Conservation (phyloP, 2,329 filamentous ascomycete species). For the Aspergillus cejpii region DNA sequence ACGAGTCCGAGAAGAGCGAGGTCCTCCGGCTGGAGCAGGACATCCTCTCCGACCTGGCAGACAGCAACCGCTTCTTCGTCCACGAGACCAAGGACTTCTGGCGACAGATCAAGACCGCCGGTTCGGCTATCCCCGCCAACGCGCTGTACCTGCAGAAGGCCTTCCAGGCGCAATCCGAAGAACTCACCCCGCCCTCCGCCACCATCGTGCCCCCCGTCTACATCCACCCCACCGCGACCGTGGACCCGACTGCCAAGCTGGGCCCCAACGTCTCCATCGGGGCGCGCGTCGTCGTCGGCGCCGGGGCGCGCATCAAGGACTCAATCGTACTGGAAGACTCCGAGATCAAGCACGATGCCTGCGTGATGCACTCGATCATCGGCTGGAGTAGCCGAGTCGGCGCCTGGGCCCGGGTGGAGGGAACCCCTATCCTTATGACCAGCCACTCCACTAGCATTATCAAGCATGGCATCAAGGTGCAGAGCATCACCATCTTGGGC, state of each 20-base stretch:
- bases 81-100: slow-evolving; percentile 99
- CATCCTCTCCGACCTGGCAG: slow-evolving; percentile 88
- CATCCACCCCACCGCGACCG: slow-evolving; percentile 83
- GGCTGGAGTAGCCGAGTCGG: slow-evolving; percentile 95
- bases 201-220: slow-evolving; percentile 89
- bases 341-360: slow-evolving; percentile 95
- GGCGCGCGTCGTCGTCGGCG: slow-evolving; percentile 74
- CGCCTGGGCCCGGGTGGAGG: slow-evolving; percentile 97
- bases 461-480: slow-evolving; percentile 97
- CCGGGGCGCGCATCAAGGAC: slow-evolving; percentile 89
- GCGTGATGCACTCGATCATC: slow-evolving; percentile 90
- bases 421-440: slow-evolving; percentile 76
- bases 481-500: slow-evolving; percentile 94
- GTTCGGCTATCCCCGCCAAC: slow-evolving; percentile 92
- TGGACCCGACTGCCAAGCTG: slow-evolving; percentile 92
- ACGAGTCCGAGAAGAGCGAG: slow-evolving; percentile 70
- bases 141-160: slow-evolving; percentile 94
- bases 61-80: slow-evolving; percentile 96
- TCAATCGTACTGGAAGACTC: slow-evolving; percentile 90
- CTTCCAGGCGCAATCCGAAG: slow-evolving; percentile 70
- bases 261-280: slow-evolving; percentile 96
- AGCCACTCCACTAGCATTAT: slow-evolving; percentile 92
- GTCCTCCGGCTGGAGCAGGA: slow-evolving; percentile 95
- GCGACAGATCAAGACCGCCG: slow-evolving; percentile 99
- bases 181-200: slow-evolving; percentile 74